Evolutionary conservation across 2,329 filamentous ascomycete genomes (phyloP).

Genomic region (Acephala macrosclerotiorum): DNA sequence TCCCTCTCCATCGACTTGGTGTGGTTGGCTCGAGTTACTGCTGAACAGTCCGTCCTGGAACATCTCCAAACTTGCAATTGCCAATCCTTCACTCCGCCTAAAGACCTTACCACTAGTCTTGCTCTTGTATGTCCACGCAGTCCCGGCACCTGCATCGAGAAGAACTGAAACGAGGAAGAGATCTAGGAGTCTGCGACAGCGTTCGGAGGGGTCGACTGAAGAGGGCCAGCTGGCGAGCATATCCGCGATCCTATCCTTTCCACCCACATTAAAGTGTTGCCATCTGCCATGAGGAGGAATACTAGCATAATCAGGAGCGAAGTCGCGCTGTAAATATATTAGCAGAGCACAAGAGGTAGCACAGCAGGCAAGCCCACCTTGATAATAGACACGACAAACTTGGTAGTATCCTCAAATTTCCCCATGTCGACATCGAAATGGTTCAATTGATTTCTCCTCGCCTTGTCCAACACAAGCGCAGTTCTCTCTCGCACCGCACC

Average conservation of each 20-base stretch:
- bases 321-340: constrained; percentile 65
- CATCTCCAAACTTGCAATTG: constrained; percentile 82
- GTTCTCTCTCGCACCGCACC: constrained; percentile 82
- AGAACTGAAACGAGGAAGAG: constrained; percentile 83
- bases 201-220: constrained; percentile 74
- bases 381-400: constrained; percentile 76
- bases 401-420: constrained; percentile 72
- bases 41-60: constrained; percentile 93
- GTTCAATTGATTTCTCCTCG: constrained; percentile 70
- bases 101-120: constrained; percentile 85
- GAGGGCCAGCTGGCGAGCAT: constrained; percentile 74
- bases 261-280: constrained; percentile 86
- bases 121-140: constrained; percentile 91
- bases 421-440: constrained; percentile 76
- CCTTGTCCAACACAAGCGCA: constrained; percentile 67
- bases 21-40: constrained; percentile 79
- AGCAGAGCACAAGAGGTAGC: background rate
- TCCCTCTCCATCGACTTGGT: constrained; percentile 87
- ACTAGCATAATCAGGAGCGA: constrained; percentile 68
- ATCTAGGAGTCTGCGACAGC: constrained; percentile 77
- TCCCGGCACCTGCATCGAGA: constrained; percentile 88
- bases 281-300: constrained; percentile 90
- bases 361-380: constrained; percentile 43
- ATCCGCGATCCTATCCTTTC: constrained; percentile 75
- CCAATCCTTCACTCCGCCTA: constrained; percentile 86